A percentile compares a stretch with the other conserved stretches of the same genome.
Conservation (phyloP, 2,329 filamentous ascomycete genomes). For the Alternaria atra region DNA sequence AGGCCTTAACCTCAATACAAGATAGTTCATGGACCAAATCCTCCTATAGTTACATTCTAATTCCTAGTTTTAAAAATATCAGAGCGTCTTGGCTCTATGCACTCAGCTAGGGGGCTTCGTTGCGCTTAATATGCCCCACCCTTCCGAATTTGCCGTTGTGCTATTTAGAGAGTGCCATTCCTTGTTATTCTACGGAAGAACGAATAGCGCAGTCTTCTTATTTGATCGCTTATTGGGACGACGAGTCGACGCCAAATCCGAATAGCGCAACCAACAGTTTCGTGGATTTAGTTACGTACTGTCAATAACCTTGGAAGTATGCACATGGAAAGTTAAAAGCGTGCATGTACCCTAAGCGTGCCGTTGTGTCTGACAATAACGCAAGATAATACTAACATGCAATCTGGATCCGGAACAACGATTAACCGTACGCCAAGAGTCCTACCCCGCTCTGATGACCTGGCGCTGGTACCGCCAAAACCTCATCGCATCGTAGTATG, state of each 20-base stretch:
- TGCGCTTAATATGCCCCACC: background rate
- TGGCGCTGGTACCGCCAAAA: too few relatives aligned
- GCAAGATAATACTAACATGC: too few relatives aligned
- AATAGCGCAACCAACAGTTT: too few relatives aligned
- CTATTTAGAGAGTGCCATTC: background rate
- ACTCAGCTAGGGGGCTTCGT: background rate
- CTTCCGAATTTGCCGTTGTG: background rate
- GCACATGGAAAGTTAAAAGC: too few relatives aligned
- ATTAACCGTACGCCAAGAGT: too few relatives aligned
- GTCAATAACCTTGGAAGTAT: too few relatives aligned
- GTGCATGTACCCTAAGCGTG: too few relatives aligned
- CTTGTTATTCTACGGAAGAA: background rate
- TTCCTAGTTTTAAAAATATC: background rate
- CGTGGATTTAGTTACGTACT: too few relatives aligned
- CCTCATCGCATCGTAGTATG: too few relatives aligned
- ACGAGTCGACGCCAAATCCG: constrained; percentile 5
- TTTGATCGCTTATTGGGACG: background rate
- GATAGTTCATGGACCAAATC: background rate
- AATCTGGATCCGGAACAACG: too few relatives aligned
- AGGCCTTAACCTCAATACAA: background rate
- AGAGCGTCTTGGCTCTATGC: background rate
- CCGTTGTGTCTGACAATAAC: too few relatives aligned
- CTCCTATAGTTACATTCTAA: background rate
- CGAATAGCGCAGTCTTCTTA: background rate
- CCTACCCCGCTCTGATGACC: too few relatives aligned